Evolutionary conservation across 2,329 filamentous ascomycete genomes (phyloP).

Genomic region (Chaetomium strumarium): DNA sequence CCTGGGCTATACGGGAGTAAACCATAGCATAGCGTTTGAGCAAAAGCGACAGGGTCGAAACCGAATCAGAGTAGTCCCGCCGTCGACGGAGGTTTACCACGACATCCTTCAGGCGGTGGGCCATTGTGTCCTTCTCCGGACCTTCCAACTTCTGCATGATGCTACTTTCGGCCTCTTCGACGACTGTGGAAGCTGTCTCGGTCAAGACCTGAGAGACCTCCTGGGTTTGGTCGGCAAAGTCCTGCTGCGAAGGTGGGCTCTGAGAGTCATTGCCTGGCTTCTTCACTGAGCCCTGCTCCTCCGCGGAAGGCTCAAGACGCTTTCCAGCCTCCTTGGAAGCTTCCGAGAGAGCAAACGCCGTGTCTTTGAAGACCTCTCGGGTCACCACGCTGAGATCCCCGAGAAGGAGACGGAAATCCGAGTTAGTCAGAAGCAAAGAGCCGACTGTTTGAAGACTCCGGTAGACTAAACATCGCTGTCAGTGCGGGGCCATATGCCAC

Average conservation of each 20-base stretch:
- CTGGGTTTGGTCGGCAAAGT: slow-evolving; percentile 54
- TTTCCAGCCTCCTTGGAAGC: slow-evolving; percentile 70
- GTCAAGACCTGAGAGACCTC: slow-evolving; percentile 49
- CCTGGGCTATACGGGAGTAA: slow-evolving; percentile 68
- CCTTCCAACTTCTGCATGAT: slow-evolving; percentile 66
- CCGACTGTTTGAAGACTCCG: slow-evolving; percentile 77
- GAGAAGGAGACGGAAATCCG: slow-evolving; percentile 82
- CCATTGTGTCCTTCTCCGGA: slow-evolving; percentile 65
- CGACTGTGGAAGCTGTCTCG: slow-evolving; percentile 49
- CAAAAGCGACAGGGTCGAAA: slow-evolving; percentile 69
- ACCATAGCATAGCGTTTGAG: slow-evolving; percentile 71
- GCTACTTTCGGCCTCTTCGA: slow-evolving; percentile 59
- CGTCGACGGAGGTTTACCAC: slow-evolving; percentile 69
- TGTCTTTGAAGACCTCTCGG: slow-evolving; percentile 80
- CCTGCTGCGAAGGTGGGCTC: slow-evolving; percentile 49
- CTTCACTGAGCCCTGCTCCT: slow-evolving; percentile 51
- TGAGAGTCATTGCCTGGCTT: slow-evolving; percentile 44
- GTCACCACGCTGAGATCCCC: slow-evolving; percentile 73
- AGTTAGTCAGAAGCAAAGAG: slow-evolving; percentile 79
- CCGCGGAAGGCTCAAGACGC: slow-evolving; percentile 61
- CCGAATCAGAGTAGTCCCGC: slow-evolving; percentile 78
- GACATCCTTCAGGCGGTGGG: slow-evolving; percentile 70
- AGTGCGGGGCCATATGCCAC: slow-evolving; percentile 10
- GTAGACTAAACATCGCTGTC: slow-evolving; percentile 51
- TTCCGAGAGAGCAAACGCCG: slow-evolving; percentile 70